Evolutionary conservation across 2,329 filamentous ascomycete genomes (phyloP), one percentile per base, ranked within the genome.

Genomic region (Grosmannia serpens): DNA sequence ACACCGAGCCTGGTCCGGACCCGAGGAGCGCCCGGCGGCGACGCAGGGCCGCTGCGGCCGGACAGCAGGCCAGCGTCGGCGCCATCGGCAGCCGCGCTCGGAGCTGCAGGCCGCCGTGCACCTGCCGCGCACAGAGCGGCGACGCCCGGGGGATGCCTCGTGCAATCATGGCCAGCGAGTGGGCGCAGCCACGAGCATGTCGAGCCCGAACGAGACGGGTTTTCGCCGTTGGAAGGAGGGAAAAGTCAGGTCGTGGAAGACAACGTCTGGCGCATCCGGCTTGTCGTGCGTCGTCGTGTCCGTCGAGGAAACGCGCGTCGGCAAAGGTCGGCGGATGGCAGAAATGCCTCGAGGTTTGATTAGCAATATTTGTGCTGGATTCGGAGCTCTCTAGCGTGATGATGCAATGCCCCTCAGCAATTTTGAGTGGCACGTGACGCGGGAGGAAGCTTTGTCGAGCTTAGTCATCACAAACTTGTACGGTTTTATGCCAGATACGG

Each of bases 121-220:
- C 54, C 9, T 54, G 44, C 20, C 61, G 56, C 24, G 58, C 53
- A 41, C 60, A 59, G 50, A 65, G 62, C 55, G 47, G 4, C 29
- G 62, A 41, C 58, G 61, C 62, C 29, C 63, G 55, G 10, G 59
- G 49, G 24, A 65, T 47, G 51, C 55, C 59, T 53, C 61, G 58
- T 22, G 57, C 56, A 10, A 60, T 59, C 62, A 65, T 64, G 26
- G 49, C 29, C 33, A 22, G 50, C 50, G 10, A 27, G 5, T 20
- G 31, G 9, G 29, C 15, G 31, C 13, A 11, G n/a, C 20, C 24
- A 53, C 41, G 29, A 20, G 33, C 51, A 53, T 53, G 15, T 35
- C 51, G 29, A 11, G 46, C n/a, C 20, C 24, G 5, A 7, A 26
- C n/a, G 20, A 22, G 24, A 13, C 35, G 15, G 17, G 35, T n/a